A percentile compares a stretch with the other conserved stretches of the same genome.
Conservation (phyloP, 352 stramenopile genomes). For the Globisporangium recalcitrans region DNA sequence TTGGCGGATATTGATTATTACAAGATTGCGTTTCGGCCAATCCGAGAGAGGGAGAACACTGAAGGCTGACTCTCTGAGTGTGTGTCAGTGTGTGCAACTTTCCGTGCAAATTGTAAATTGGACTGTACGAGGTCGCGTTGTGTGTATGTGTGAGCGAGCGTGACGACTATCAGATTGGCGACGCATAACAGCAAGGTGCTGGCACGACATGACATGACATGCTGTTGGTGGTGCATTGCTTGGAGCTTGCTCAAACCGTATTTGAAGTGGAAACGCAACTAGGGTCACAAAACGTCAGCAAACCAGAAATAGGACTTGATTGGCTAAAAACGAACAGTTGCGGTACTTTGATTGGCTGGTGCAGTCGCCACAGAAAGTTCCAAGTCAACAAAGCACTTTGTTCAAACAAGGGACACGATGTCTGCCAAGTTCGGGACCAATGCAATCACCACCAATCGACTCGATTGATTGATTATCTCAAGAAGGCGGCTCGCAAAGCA, state of each 20-base stretch:
- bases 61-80: not conserved
- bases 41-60: not conserved
- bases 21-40: not conserved
- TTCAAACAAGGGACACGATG: not conserved
- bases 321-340: not conserved
- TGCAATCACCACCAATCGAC: constrained; percentile 12
- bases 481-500: not conserved
- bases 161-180: not conserved
- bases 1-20: not conserved
- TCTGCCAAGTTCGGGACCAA: constrained; percentile 5
- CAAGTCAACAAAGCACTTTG: no score
- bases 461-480: not conserved
- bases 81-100: not conserved
- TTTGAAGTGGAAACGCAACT: not conserved
- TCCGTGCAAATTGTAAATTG: not conserved
- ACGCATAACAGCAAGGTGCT: not conserved
- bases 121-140: not conserved
- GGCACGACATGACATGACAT: no score
- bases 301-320: not conserved
- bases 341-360: not conserved
- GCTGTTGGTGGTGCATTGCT: no score
- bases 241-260: no score
- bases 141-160: no score
- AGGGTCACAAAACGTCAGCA: not conserved
- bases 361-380: not conserved